Percentiles rank a stretch among this genome's conserved stretches.
phyloP scores from a whole-genome alignment of 2,329 filamentous ascomycete species.

The Sphaerulina populicola region DNA sequence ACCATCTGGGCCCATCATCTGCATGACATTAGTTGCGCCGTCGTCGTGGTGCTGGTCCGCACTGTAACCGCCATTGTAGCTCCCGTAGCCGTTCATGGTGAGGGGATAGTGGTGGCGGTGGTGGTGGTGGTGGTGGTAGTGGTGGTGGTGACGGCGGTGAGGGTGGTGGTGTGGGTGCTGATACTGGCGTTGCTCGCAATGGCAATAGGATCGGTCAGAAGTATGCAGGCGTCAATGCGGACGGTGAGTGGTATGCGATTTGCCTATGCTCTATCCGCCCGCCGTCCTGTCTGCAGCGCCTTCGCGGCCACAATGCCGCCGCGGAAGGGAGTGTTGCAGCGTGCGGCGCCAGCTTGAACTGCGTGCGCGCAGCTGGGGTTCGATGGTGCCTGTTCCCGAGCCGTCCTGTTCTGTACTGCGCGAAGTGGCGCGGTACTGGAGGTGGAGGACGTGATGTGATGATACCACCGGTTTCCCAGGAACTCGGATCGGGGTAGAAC shows the following conservation, averaged over 20 bases:
- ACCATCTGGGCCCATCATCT: constrained; percentile 27
- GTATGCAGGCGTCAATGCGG: neutral
- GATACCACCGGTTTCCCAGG: too few relatives aligned
- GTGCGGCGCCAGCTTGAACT: constrained; percentile 5
- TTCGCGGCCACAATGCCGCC: constrained; percentile 6
- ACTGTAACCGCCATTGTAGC: constrained; percentile 25
- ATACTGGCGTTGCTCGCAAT: too few relatives aligned
- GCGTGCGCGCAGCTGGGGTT: neutral
- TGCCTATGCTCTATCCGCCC: neutral
- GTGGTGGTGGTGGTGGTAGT: neutral
- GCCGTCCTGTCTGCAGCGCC: constrained; percentile 5
- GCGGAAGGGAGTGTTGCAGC: constrained; percentile 1
- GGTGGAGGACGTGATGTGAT: too few relatives aligned
- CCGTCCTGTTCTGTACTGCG: too few relatives aligned
- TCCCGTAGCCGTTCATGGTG: constrained; percentile 29
- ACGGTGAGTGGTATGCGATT: neutral
- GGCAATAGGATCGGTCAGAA: too few relatives aligned
- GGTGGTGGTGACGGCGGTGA: neutral
- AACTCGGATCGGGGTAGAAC: too few relatives aligned
- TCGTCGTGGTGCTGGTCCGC: constrained; percentile 19
- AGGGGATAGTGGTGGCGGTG: neutral
- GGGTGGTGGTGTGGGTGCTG: neutral
- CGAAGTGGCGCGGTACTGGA: too few relatives aligned
- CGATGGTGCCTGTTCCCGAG: neutral
- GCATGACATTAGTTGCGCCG: constrained; percentile 12